Conservation (phyloP, 176 grass and related monocot genomes). For the Cenchrus americanus region DNA sequence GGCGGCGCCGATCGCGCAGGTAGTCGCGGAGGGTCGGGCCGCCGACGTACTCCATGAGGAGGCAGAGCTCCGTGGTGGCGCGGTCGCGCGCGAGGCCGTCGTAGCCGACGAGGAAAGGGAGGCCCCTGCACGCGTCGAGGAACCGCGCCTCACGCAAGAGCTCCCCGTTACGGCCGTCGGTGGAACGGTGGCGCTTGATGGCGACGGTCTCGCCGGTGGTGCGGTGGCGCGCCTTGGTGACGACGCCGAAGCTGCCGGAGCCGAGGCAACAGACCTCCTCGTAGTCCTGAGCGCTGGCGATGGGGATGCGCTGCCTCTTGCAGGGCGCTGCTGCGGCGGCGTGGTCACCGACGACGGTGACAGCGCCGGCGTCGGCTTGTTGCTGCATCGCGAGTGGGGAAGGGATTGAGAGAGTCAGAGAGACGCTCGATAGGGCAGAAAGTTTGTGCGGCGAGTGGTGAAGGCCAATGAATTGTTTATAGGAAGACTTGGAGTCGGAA, state of each 20-base stretch:
- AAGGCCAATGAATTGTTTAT: no score
- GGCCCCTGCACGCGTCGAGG: conserved; percentile 1
- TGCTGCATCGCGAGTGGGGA: not conserved
- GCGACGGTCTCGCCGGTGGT: not conserved
- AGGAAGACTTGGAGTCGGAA: not conserved
- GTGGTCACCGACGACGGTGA: no score
- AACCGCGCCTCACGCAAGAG: not conserved
- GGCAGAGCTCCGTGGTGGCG: not conserved
- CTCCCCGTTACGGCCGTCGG: not conserved
- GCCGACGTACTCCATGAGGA: conserved; percentile 39
- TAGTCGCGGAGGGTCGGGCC: conserved; percentile 11
- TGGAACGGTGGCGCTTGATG: not conserved
- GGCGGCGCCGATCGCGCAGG: not conserved
- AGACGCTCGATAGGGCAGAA: not conserved
- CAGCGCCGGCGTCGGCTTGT: not conserved
- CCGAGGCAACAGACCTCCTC: not conserved
- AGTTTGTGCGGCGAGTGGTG: not conserved
- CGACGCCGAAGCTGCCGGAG: not conserved
- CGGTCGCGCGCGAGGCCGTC: conserved; percentile 1
- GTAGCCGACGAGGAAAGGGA: conserved; percentile 27
- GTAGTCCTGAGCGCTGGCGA: not conserved
- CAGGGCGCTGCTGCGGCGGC: not conserved
- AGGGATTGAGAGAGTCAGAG: not conserved
- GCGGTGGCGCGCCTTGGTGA: not conserved
- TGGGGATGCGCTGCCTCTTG: not conserved